Percentiles rank a stretch among this genome's conserved stretches.
phyloP scores from a whole-genome alignment of 169 alveolate genomes.

The Eimeria sp. region DNA sequence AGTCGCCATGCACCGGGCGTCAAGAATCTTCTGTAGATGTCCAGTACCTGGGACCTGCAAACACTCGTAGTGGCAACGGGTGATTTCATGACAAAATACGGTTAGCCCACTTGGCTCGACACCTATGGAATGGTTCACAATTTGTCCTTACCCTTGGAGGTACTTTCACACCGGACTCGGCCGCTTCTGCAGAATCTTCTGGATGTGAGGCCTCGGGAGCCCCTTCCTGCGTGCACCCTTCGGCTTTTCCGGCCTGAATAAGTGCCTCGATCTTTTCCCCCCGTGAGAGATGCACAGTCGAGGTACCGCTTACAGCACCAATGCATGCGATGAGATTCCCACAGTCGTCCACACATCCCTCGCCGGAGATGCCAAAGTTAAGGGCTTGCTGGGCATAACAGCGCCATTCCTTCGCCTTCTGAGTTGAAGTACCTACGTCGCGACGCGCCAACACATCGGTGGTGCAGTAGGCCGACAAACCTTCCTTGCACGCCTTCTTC shows the following conservation, averaged over 20 bases:
- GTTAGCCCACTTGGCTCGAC: not conserved
- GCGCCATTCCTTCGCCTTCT: conserved; percentile 10
- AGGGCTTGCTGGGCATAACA: not conserved
- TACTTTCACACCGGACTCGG: not conserved
- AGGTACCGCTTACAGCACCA: not conserved
- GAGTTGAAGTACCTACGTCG: not conserved
- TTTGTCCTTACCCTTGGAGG: not conserved
- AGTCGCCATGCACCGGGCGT: not conserved
- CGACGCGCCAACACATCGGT: not conserved
- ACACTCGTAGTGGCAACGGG: not conserved
- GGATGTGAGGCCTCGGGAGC: not conserved
- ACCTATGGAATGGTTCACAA: not conserved
- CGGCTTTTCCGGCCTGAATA: not conserved
- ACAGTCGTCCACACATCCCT: not conserved
- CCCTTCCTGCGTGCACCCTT: not conserved
- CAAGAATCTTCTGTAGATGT: not conserved
- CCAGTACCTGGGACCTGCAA: conserved; percentile 36
- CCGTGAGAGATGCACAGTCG: not conserved
- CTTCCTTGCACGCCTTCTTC: not conserved
- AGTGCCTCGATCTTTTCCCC: no score
- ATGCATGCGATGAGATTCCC: not conserved
- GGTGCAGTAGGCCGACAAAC: not conserved
- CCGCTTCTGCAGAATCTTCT: not conserved
- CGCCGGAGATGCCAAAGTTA: not conserved
- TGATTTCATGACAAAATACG: not conserved